A percentile compares a stretch with the other conserved stretches of the same genome.
Evolutionary conservation across 2,329 filamentous ascomycete species (phyloP).

Genomic region (Xylariomycetidae sp.): DNA sequence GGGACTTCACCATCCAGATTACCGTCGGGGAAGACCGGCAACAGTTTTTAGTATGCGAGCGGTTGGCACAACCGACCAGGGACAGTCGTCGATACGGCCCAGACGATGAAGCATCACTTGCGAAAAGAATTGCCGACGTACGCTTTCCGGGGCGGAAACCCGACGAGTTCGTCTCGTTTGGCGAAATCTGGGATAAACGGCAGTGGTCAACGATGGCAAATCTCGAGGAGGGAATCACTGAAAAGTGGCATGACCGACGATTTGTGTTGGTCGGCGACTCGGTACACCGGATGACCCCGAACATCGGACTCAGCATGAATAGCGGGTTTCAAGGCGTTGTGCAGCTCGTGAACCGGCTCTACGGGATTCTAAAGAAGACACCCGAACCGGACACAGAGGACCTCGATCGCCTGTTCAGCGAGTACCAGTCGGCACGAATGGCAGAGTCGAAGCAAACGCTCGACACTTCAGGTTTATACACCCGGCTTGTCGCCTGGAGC

Average conservation of each 20-base stretch:
- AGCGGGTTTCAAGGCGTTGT: not conserved
- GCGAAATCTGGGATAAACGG: not conserved
- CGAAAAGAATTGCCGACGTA: slow-evolving; percentile 5
- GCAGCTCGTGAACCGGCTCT: not conserved
- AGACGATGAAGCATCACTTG: slow-evolving; percentile 5
- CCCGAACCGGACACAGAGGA: not conserved
- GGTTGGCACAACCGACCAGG: slow-evolving; percentile 4
- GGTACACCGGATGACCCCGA: not conserved
- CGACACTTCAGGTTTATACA: not conserved
- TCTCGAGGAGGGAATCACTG: not conserved
- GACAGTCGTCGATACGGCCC: slow-evolving; percentile 8
- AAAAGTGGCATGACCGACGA: not conserved
- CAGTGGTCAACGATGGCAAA: not conserved
- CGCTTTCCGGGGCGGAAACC: no score
- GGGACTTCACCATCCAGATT: slow-evolving; percentile 5
- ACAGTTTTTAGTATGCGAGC: slow-evolving; percentile 14
- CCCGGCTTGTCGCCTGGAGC: not conserved
- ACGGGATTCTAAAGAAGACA: not conserved
- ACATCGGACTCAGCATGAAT: not conserved
- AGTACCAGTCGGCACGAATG: no score
- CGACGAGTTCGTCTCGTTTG: not conserved
- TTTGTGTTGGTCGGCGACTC: not conserved
- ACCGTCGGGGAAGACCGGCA: slow-evolving; percentile 2
- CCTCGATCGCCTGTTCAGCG: no score
- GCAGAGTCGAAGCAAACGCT: not conserved